Conservation (phyloP, 768 basidiomycete genomes). For the Amylocystis lapponica region DNA sequence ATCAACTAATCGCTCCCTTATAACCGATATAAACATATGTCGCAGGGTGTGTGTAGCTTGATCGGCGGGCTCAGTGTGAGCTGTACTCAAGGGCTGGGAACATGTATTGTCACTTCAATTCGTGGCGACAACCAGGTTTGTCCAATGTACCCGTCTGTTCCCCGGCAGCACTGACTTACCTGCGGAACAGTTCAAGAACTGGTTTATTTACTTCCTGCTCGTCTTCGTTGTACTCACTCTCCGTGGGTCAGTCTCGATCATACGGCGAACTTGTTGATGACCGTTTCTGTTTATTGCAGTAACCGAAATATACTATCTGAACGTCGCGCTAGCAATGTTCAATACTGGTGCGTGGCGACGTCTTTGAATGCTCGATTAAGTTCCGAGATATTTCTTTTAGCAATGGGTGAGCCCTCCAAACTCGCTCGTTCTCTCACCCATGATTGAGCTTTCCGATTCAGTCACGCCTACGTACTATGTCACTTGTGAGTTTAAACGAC, state of each 20-base stretch:
- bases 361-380: conserved; percentile 1
- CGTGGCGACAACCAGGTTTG: conserved; percentile 67
- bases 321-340: conserved; percentile 87
- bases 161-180: background rate
- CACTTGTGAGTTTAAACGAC: conserved; percentile 43
- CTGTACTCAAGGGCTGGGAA: conserved; percentile 86
- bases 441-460: conserved; percentile 21
- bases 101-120: conserved; percentile 75
- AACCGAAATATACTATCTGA: conserved; percentile 88
- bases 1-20: background rate
- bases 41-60: conserved; percentile 73
- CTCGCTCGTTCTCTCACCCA: background rate
- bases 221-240: conserved; percentile 77
- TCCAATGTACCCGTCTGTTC: conserved; percentile 4
- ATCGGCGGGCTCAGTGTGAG: conserved; percentile 91
- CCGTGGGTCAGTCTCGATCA: conserved; percentile 39
- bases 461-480: conserved; percentile 84
- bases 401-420: conserved; percentile 47
- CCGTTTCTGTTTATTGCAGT: conserved; percentile 32
- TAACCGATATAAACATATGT: background rate
- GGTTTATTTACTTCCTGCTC: conserved; percentile 84
- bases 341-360: conserved; percentile 56
- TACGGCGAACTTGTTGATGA: too few relatives aligned
- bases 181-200: conserved; percentile 64
- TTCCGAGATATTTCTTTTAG: too few relatives aligned